These are phyloP conservation scores for Phytophthora hybrid DNA, from an alignment of 352 stramenopile genomes.

Conservation along the genomic window DNA sequence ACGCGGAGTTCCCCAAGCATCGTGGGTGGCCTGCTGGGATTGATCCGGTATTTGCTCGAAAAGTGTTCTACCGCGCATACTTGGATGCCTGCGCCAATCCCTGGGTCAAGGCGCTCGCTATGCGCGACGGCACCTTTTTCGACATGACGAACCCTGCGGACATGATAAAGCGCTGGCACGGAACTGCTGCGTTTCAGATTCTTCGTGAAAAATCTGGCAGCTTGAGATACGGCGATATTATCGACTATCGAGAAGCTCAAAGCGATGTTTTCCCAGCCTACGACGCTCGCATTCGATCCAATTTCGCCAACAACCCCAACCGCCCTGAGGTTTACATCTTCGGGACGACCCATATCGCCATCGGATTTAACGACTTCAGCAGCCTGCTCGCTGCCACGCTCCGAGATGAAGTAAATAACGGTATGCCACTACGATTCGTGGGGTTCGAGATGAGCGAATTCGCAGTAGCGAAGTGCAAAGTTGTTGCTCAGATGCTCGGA, in stretches of 20 bases:
- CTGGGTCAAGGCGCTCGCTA: constrained; percentile 22
- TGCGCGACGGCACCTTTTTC: constrained; percentile 25
- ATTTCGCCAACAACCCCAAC: constrained; percentile 29
- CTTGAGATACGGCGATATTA: constrained; percentile 23
- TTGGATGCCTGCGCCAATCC: constrained; percentile 26
- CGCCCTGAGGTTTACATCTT: constrained; percentile 28
- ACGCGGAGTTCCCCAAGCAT: constrained; percentile 32
- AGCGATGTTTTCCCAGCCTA: constrained; percentile 11
- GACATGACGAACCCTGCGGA: not conserved
- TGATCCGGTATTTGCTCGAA: constrained; percentile 21
- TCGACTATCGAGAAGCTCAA: constrained; percentile 20
- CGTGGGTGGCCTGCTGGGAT: constrained; percentile 38
- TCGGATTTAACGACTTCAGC: constrained; percentile 39
- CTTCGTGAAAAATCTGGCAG: not conserved
- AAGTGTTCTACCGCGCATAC: constrained; percentile 32
- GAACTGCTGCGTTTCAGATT: constrained; percentile 24
- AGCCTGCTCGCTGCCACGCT: constrained; percentile 23
- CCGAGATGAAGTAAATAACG: not conserved
- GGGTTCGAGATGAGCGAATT: constrained; percentile 46
- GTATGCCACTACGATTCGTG: constrained; percentile 27
- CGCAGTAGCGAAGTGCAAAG: constrained; percentile 37
- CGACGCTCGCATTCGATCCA: constrained; percentile 21
- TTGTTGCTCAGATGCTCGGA: constrained; percentile 35
- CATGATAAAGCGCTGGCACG: constrained; percentile 40
- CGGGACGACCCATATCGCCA: constrained; percentile 32